Evolutionary conservation across 139 green algal genomes (phyloP).

Genomic region (Chlorokybus atmophyticus): DNA sequence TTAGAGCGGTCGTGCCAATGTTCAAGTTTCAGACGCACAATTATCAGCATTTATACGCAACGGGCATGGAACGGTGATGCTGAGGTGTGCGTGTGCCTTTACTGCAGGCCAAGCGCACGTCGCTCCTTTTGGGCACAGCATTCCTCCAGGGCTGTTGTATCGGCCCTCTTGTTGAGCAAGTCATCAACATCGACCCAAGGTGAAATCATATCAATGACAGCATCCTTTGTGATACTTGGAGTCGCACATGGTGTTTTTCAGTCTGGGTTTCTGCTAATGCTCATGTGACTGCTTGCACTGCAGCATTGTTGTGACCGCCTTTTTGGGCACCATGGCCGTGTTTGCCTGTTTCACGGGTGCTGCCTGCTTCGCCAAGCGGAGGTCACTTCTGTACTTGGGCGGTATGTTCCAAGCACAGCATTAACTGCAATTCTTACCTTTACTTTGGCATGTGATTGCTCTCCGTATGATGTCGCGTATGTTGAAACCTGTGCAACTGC

Average conservation of each 20-base stretch:
- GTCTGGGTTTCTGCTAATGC: neutral
- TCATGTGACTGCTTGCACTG: neutral
- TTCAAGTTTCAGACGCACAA: neutral
- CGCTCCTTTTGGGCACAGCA: slow-evolving; percentile 13
- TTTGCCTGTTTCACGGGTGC: slow-evolving; percentile 28
- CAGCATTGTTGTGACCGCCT: slow-evolving; percentile 20
- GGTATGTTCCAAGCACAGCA: too few relatives aligned
- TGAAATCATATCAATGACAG: slow-evolving; percentile 7
- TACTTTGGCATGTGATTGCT: too few relatives aligned
- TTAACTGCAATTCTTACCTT: too few relatives aligned
- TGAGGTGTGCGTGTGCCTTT: slow-evolving; percentile 3
- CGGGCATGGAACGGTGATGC: neutral
- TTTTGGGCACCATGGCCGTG: slow-evolving; percentile 18
- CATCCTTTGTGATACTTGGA: neutral
- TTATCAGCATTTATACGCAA: neutral
- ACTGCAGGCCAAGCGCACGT: slow-evolving; percentile 21
- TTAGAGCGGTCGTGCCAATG: neutral
- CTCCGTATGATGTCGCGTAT: too few relatives aligned
- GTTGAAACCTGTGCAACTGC: too few relatives aligned
- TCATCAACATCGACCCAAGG: slow-evolving; percentile 18
- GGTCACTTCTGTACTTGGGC: slow-evolving; percentile 25
- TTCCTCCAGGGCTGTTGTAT: slow-evolving; percentile 32
- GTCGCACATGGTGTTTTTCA: neutral
- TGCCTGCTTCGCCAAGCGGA: slow-evolving; percentile 13
- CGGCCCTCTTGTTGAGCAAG: slow-evolving; percentile 21